Evolutionary conservation across 2,329 filamentous ascomycete species (phyloP).

Genomic region (Fusarium drepaniforme): DNA sequence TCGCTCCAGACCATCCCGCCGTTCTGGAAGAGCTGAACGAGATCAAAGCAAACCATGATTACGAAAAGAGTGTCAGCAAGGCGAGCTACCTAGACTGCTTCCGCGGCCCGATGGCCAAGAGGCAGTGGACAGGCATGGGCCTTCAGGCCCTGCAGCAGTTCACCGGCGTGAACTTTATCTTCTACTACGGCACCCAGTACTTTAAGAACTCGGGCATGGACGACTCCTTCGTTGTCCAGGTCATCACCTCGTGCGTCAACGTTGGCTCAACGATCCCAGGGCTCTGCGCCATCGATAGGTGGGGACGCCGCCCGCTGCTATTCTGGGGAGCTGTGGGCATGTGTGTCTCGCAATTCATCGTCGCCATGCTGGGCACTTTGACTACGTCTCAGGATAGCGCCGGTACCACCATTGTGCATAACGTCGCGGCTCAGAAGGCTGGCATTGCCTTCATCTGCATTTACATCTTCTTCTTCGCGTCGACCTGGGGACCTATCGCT

Average conservation of each 20-base stretch:
- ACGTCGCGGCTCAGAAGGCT: conserved; percentile 61
- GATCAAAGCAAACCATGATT: conserved; percentile 72
- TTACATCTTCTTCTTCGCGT: conserved; percentile 85
- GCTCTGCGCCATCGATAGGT: conserved; percentile 49
- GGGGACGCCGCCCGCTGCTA: conserved; percentile 68
- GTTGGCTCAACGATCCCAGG: conserved; percentile 49
- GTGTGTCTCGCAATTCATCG: conserved; percentile 68
- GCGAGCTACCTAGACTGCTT: background rate
- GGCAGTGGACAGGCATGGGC: conserved; percentile 60
- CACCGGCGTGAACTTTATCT: conserved; percentile 52
- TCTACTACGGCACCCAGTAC: conserved; percentile 52
- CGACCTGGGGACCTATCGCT: conserved; percentile 78
- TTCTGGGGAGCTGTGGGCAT: conserved; percentile 72
- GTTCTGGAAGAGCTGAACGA: conserved; percentile 73
- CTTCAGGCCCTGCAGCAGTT: conserved; percentile 66
- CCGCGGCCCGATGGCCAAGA: background rate
- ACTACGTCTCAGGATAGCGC: conserved; percentile 61
- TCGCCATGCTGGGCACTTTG: conserved; percentile 67
- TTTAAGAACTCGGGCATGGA: conserved; percentile 50
- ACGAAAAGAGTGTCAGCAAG: conserved; percentile 53
- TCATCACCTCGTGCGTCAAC: conserved; percentile 51
- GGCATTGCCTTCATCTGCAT: conserved; percentile 53
- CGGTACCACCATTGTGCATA: conserved; percentile 52
- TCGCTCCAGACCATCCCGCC: conserved; percentile 66
- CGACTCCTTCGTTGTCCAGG: conserved; percentile 47